phyloP scores from a whole-genome alignment of 805 yeast species.

The Candida michaelii region DNA sequence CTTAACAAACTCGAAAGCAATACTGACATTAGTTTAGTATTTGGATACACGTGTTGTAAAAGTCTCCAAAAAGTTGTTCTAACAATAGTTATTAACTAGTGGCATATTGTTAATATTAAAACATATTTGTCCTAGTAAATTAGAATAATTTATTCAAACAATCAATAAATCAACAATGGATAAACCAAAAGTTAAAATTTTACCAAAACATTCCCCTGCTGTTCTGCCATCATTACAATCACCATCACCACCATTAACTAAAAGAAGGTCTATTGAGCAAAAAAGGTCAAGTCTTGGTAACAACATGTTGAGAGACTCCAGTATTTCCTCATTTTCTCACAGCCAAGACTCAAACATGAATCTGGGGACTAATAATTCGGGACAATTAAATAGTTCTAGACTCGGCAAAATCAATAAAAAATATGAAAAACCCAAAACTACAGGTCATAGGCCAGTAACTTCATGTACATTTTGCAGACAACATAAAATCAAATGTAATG shows the following conservation, averaged over 20 bases:
- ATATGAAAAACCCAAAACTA: slow-evolving; percentile 14
- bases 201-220: slow-evolving; percentile 39
- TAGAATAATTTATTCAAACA: neutral
- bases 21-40: neutral
- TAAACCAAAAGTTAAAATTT: slow-evolving; percentile 40
- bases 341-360: slow-evolving; percentile 8
- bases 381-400: slow-evolving; percentile 7
- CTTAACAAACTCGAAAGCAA: neutral
- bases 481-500: slow-evolving; percentile 91
- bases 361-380: slow-evolving; percentile 6
- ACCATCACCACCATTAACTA: slow-evolving; percentile 9
- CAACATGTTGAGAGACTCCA: neutral
- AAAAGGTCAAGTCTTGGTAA: slow-evolving; percentile 16
- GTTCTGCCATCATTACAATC: slow-evolving; percentile 12
- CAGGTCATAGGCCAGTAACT: slow-evolving; percentile 79
- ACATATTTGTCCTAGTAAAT: slow-evolving; percentile 1
- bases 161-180: slow-evolving; percentile 24
- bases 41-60: neutral
- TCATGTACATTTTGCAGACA: slow-evolving; percentile 94
- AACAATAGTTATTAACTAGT: neutral
- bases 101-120: neutral
- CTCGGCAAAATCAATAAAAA: slow-evolving; percentile 9
- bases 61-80: neutral
- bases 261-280: slow-evolving; percentile 13
- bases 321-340: slow-evolving; percentile 5